Conservation (phyloP, 805 yeast genomes). For the Myxozyma geophila region DNA sequence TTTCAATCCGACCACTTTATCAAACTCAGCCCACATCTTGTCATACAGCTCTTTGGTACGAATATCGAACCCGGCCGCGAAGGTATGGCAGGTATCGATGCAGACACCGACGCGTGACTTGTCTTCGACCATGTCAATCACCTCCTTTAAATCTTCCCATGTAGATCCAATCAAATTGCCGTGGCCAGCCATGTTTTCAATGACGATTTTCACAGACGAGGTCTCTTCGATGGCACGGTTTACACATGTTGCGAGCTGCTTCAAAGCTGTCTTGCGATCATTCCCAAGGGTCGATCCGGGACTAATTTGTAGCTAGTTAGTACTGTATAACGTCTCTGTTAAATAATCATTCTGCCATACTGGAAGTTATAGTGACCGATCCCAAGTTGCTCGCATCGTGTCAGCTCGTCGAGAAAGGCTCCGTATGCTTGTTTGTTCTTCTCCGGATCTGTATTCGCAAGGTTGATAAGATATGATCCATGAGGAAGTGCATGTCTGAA, state of each 20-base stretch:
- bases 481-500: slow-evolving; percentile 79
- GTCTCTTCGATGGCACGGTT: slow-evolving; percentile 80
- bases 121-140: slow-evolving; percentile 77
- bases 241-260: slow-evolving; percentile 74
- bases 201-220: slow-evolving; percentile 76
- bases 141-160: slow-evolving; percentile 72
- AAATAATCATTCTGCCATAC: slow-evolving; percentile 23
- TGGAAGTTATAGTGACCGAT: slow-evolving; percentile 91
- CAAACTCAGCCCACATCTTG: slow-evolving; percentile 78
- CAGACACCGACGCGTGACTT: slow-evolving; percentile 92
- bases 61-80: slow-evolving; percentile 91
- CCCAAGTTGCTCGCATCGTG: slow-evolving; percentile 81
- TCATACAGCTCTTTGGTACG: slow-evolving; percentile 60
- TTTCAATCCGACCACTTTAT: slow-evolving; percentile 69
- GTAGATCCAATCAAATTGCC: slow-evolving; percentile 86
- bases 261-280: slow-evolving; percentile 67
- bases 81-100: slow-evolving; percentile 93
- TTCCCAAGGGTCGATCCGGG: slow-evolving; percentile 81
- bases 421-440: slow-evolving; percentile 76
- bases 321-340: not conserved
- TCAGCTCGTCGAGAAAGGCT: slow-evolving; percentile 82
- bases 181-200: slow-evolving; percentile 98
- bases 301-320: slow-evolving; percentile 15
- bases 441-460: slow-evolving; percentile 86
- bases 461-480: slow-evolving; percentile 90